Conservation (phyloP, 441 rosid species). For the Brassica balearica region DNA sequence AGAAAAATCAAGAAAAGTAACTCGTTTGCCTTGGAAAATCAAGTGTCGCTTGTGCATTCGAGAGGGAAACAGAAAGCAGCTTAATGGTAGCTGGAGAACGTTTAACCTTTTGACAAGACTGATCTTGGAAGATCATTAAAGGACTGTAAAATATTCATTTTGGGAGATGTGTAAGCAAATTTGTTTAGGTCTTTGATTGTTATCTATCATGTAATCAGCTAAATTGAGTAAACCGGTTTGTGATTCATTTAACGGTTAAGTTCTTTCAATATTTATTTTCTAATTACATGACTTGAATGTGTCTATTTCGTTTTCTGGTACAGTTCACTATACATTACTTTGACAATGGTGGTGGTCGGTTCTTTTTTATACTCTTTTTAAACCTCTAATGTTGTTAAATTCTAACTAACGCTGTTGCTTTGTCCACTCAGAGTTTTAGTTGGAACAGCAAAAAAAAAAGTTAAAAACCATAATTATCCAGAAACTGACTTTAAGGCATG, state of each 20-base stretch:
- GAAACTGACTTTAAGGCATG: slow-evolving; percentile 39
- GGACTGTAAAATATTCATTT: slow-evolving; percentile 25
- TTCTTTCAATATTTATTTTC: not conserved
- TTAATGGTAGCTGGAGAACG: slow-evolving; percentile 43
- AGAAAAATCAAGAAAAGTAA: slow-evolving; percentile 63
- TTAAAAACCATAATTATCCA: slow-evolving; percentile 21
- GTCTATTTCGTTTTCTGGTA: not conserved
- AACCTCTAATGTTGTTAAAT: not conserved
- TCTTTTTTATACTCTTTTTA: not conserved
- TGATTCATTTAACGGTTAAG: not conserved
- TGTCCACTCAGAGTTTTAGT: slow-evolving; percentile 40
- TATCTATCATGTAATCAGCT: not conserved
- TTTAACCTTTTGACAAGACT: slow-evolving; percentile 27
- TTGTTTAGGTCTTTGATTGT: slow-evolving; percentile 28
- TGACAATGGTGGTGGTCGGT: not conserved
- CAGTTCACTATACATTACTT: not conserved
- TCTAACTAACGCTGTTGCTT: slow-evolving; percentile 26
- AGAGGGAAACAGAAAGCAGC: slow-evolving; percentile 45
- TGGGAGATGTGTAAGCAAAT: slow-evolving; percentile 31
- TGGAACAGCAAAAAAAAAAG: slow-evolving; percentile 29
- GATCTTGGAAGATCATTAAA: slow-evolving; percentile 16
- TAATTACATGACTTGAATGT: not conserved
- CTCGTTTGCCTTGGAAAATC: slow-evolving; percentile 48
- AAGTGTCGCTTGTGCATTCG: slow-evolving; percentile 48
- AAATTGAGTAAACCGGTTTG: not conserved